These are phyloP conservation scores for Penicillium occitanis DNA, from an alignment of 2,329 filamentous ascomycete genomes.

Conservation along the genomic window DNA sequence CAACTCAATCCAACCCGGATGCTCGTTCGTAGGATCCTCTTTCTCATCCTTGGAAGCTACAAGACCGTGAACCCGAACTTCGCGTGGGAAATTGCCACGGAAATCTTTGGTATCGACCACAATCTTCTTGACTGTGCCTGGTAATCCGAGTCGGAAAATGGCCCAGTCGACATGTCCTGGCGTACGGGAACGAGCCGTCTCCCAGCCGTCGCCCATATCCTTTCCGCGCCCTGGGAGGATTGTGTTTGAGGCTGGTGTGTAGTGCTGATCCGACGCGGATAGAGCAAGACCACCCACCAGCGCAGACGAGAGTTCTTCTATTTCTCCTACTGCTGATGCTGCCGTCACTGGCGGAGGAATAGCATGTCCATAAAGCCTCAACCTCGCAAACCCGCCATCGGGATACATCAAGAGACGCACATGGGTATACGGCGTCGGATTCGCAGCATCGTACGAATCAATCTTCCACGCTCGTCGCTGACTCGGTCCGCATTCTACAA, in stretches of 20 bases:
- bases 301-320: slow-evolving; percentile 44
- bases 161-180: slow-evolving; percentile 46
- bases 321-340: slow-evolving; percentile 17
- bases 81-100: slow-evolving; percentile 46
- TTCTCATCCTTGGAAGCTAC: slow-evolving; percentile 22
- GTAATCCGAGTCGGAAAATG: slow-evolving; percentile 41
- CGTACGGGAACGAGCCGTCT: slow-evolving; percentile 42
- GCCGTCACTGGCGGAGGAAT: slow-evolving; percentile 34
- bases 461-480: slow-evolving; percentile 46
- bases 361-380: slow-evolving; percentile 45
- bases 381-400: slow-evolving; percentile 46
- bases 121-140: slow-evolving; percentile 39
- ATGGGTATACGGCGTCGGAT: slow-evolving; percentile 42
- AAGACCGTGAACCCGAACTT: slow-evolving; percentile 42
- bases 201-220: slow-evolving; percentile 49
- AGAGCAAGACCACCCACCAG: slow-evolving; percentile 43
- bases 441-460: slow-evolving; percentile 25
- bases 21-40: slow-evolving; percentile 35
- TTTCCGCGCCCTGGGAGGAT: slow-evolving; percentile 45
- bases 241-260: slow-evolving; percentile 42
- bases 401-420: slow-evolving; percentile 48
- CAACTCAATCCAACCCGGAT: slow-evolving; percentile 39
- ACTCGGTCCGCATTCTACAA: slow-evolving; percentile 41
- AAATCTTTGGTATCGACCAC: slow-evolving; percentile 49
- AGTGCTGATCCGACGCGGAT: slow-evolving; percentile 44